These are phyloP conservation scores for Tetrapisispora phaffii DNA, from an alignment of 805 yeast genomes.

Conservation along the genomic window DNA sequence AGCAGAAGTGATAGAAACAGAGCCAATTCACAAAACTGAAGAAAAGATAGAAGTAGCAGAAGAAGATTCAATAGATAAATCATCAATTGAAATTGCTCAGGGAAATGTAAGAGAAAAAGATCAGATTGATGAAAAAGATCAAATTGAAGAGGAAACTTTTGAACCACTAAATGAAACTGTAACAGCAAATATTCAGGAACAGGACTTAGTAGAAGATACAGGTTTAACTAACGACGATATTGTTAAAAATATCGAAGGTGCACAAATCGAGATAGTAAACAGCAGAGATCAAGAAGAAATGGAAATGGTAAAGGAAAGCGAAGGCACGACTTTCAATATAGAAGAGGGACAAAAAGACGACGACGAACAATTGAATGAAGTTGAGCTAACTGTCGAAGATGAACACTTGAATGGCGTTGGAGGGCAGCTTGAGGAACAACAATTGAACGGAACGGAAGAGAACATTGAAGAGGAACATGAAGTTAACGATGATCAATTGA, in stretches of 20 bases:
- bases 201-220: neutral
- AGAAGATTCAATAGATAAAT: slow-evolving; percentile 2
- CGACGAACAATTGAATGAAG: no score
- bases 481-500: no score
- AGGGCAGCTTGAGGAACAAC: no score
- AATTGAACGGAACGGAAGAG: neutral
- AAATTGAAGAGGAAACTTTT: neutral
- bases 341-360: neutral
- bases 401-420: no score
- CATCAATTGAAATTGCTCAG: neutral
- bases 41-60: neutral
- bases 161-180: neutral
- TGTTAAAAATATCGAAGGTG: neutral
- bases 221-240: neutral
- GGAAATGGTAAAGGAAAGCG: neutral
- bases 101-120: neutral
- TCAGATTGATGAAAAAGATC: neutral
- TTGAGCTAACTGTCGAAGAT: neutral
- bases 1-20: neutral
- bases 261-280: neutral
- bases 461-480: neutral
- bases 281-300: no score
- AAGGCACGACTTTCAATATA: neutral
- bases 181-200: neutral
- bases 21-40: neutral